Conservation (phyloP, 2,329 filamentous ascomycete species). For the Geosmithia morbida region DNA sequence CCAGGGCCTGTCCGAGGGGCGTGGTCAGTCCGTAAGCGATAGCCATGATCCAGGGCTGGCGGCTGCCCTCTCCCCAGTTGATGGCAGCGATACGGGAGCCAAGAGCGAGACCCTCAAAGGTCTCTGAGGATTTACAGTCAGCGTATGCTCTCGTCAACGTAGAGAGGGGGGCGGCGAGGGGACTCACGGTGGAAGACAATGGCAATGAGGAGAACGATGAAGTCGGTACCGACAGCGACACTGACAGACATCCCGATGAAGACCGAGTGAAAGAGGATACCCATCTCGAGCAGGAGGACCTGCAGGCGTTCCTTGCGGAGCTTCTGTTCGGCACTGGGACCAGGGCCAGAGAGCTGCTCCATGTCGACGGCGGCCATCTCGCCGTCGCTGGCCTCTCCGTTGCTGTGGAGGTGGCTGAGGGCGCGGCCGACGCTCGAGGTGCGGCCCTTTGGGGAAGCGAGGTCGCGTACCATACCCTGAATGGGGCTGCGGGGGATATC, state of each 20-base stretch:
- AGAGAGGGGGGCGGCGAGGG: rapidly evolving
- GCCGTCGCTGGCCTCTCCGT: neutral
- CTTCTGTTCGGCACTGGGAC: constrained; percentile 32
- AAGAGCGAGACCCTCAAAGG: constrained; percentile 43
- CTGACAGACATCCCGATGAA: constrained; percentile 79
- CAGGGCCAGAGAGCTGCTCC: neutral
- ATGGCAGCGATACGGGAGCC: constrained; percentile 49
- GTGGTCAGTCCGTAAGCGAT: constrained; percentile 44
- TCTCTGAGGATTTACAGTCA: constrained; percentile 14
- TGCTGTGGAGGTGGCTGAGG: constrained; percentile 12
- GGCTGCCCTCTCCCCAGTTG: constrained; percentile 20
- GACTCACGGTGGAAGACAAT: constrained; percentile 55
- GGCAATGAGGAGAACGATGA: constrained; percentile 65
- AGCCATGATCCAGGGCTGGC: constrained; percentile 42
- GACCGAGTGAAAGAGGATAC: constrained; percentile 48
- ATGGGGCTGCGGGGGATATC: constrained; percentile 7
- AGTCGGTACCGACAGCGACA: constrained; percentile 61
- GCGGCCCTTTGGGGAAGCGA: constrained; percentile 16
- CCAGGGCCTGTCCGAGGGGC: constrained; percentile 60
- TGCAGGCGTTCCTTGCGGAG: constrained; percentile 55
- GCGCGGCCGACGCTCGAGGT: constrained; percentile 17
- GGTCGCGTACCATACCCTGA: constrained; percentile 12
- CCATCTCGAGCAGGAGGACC: constrained; percentile 64
- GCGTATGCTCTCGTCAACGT: neutral
- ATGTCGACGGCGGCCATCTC: neutral